phyloP scores from a whole-genome alignment of 1,284 basidiomycete genomes.

The Cryptococcus depauperatus region DNA sequence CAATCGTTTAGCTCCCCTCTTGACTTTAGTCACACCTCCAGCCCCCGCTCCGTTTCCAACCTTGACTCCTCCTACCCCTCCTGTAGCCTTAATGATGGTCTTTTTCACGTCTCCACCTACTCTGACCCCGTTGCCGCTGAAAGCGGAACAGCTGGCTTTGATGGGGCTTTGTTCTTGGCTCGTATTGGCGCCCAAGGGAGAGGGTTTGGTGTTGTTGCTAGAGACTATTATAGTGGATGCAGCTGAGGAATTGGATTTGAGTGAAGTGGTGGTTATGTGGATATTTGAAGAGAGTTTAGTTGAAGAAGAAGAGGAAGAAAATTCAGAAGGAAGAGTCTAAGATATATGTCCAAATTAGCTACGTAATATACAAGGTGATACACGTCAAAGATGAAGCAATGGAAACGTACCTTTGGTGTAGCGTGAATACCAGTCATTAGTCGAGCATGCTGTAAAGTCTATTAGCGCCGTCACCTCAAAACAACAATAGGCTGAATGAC shows the following conservation, averaged over 20 bases:
- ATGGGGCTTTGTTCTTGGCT: slow-evolving; percentile 32
- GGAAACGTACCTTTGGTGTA: slow-evolving; percentile 31
- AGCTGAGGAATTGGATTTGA: slow-evolving; percentile 7
- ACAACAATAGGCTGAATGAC: slow-evolving; percentile 10
- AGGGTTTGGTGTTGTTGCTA: slow-evolving; percentile 15
- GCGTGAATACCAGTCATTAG: slow-evolving; percentile 39
- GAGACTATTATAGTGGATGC: too few relatives aligned
- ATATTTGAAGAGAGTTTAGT: too few relatives aligned
- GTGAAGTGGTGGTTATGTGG: slow-evolving; percentile 7
- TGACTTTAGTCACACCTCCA: slow-evolving; percentile 25
- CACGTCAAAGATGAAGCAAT: not conserved
- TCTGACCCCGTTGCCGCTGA: slow-evolving; percentile 8
- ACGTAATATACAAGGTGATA: not conserved
- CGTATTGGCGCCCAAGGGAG: slow-evolving; percentile 25
- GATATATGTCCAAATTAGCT: too few relatives aligned
- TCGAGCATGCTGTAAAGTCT: slow-evolving; percentile 22
- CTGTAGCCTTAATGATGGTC: slow-evolving; percentile 18
- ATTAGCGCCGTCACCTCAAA: not conserved
- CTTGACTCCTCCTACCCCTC: too few relatives aligned
- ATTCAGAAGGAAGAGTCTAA: too few relatives aligned
- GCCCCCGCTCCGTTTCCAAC: slow-evolving; percentile 7
- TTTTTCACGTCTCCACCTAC: slow-evolving; percentile 12
- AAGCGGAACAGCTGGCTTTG: too few relatives aligned
- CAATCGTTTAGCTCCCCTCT: slow-evolving; percentile 41
- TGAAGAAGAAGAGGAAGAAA: too few relatives aligned